Base-by-base conservation (phyloP, 2,329 filamentous ascomycete species). In the Cordyceps farinosa region DNA sequence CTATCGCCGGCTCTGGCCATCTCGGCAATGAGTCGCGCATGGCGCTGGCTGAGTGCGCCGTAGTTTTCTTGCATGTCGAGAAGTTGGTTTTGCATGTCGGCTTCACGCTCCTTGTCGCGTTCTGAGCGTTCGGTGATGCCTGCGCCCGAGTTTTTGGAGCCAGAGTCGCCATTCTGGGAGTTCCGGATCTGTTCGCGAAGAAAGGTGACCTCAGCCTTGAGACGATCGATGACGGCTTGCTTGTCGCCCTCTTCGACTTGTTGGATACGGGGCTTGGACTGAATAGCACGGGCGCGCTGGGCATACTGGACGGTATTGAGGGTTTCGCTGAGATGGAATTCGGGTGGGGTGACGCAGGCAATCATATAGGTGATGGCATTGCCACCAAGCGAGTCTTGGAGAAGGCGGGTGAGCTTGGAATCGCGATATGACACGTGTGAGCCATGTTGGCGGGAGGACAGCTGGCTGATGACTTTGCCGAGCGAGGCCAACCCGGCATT, bases 301-400 rank as follows among this genome's bases (percentile, higher is more conserved):
- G 95, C 95, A 77, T 99, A 99, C 75, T 97, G 91, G 29, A 99
- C 91, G 0, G 95, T 99, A 75, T 99, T 99, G 64, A 99, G 81
- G 0, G 96, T 98, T 78, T 99, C 95, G 78, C 93, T 98, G 51
- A 99, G 81, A 74, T 99, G 95, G 73, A 99, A 99, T 74, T 97
- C 93, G 15, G 94, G 92, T 0, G 93, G 94, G 1, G 94, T 99
- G 36, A 99, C 93, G 77, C 95, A 99, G 9, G 95, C 95, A 78
- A 99, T 95, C 95, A 99, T 98, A 78, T 98, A 99, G 0, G 95
- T 99, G 73, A 97, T 96, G 42, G 95, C 95, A 73, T 96, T 98
- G 5, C 95, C 95, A 63, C 95, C 95, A 5, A 99, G 83, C 0
- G 95, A 99, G 76, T 99, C 95, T 80, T 99, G 95, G 22, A 99